Conservation (phyloP, 1,139 yeast genomes). For the Magnusiomyces fungicola region DNA sequence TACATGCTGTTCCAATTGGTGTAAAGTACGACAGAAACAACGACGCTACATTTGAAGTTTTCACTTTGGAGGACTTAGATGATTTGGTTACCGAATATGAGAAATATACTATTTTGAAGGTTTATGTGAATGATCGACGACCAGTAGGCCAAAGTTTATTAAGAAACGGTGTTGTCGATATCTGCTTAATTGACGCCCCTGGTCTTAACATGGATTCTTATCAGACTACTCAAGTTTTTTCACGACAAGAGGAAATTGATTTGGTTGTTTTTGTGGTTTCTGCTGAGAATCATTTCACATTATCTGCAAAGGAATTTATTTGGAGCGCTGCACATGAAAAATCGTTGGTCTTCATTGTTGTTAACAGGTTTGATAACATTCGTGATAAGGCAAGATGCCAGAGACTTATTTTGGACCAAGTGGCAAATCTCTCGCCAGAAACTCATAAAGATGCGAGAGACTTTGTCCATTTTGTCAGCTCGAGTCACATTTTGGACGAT, state of each 20-base stretch:
- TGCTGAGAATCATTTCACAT: conserved; percentile 92
- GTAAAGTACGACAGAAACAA: conserved; percentile 51
- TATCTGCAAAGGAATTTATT: conserved; percentile 90
- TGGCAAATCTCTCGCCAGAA: conserved; percentile 82
- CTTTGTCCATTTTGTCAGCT: conserved; percentile 90
- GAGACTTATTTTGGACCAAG: conserved; percentile 72
- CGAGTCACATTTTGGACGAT: conserved; percentile 37
- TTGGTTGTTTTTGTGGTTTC: conserved; percentile 92
- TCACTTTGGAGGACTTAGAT: conserved; percentile 49
- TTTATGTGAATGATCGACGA: conserved; percentile 72
- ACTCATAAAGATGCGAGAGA: conserved; percentile 80
- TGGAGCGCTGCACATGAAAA: conserved; percentile 88
- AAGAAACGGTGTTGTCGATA: conserved; percentile 87
- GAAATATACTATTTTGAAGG: conserved; percentile 62
- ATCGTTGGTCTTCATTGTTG: conserved; percentile 86
- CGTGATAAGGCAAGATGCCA: conserved; percentile 73
- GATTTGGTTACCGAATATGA: conserved; percentile 71
- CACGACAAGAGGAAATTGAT: conserved; percentile 96
- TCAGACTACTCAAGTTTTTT: conserved; percentile 91
- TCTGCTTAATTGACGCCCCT: conserved; percentile 91
- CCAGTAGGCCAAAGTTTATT: conserved; percentile 63
- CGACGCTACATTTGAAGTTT: conserved; percentile 56
- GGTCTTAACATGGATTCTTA: conserved; percentile 90
- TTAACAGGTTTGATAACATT: conserved; percentile 83
- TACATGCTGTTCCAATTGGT: conserved; percentile 80